These are phyloP conservation scores for Penicillium crustosum DNA, from an alignment of 2,329 filamentous ascomycete genomes.

Conservation along the genomic window DNA sequence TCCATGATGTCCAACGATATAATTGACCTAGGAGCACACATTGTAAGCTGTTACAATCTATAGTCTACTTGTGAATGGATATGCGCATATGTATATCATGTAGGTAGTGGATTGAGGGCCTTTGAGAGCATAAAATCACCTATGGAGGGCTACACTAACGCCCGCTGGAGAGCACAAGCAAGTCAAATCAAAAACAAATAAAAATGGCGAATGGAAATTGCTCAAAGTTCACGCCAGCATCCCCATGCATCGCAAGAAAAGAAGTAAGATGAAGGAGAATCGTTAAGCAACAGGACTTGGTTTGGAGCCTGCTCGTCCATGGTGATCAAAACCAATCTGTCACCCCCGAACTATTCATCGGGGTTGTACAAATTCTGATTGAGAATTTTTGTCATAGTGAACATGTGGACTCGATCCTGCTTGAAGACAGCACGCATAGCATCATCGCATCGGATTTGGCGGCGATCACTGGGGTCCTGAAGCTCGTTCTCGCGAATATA, in stretches of 20 bases:
- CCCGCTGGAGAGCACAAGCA: slow-evolving; percentile 32
- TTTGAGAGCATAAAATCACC: slow-evolving; percentile 1
- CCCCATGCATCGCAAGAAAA: slow-evolving; percentile 34
- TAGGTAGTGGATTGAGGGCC: slow-evolving; percentile 11
- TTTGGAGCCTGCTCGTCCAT: slow-evolving; percentile 13
- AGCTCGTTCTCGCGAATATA: slow-evolving; percentile 87
- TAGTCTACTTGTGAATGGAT: neutral
- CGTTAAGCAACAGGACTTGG: slow-evolving; percentile 24
- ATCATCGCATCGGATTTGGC: slow-evolving; percentile 90
- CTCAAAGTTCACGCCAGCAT: slow-evolving; percentile 29
- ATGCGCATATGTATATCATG: neutral
- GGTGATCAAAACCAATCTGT: slow-evolving; percentile 13
- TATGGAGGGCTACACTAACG: slow-evolving; percentile 32
- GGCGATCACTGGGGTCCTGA: slow-evolving; percentile 87
- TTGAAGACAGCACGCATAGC: slow-evolving; percentile 91
- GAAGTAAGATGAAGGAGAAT: slow-evolving; percentile 22
- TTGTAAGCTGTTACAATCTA: neutral
- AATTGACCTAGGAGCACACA: neutral
- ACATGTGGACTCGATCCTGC: slow-evolving; percentile 90
- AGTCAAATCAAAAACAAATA: slow-evolving; percentile 13
- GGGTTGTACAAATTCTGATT: slow-evolving; percentile 84
- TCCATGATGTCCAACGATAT: too few relatives aligned
- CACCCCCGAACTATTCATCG: slow-evolving; percentile 59
- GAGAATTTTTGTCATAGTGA: slow-evolving; percentile 97
- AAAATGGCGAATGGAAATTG: slow-evolving; percentile 19